Percentiles rank a stretch among this genome's conserved stretches.
Conservation (phyloP, 2,329 filamentous ascomycete species). For the Phialophora chinensis region DNA sequence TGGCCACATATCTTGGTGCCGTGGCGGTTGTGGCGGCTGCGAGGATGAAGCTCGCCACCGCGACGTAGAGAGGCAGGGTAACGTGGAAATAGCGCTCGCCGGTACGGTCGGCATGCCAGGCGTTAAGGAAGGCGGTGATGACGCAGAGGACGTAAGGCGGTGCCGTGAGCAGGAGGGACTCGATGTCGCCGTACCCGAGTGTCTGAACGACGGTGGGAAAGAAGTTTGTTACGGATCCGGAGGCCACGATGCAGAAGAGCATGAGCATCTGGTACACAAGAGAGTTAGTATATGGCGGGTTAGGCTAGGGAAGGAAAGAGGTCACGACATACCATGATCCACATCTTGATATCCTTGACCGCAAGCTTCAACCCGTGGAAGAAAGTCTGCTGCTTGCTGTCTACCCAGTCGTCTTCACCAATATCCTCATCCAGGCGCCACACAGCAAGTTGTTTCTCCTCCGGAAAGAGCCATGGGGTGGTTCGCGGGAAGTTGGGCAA, state of each 20-base stretch:
- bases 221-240: slow-evolving; percentile 69
- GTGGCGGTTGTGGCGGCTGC: slow-evolving; percentile 66
- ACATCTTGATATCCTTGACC: slow-evolving; percentile 65
- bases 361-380: slow-evolving; percentile 56
- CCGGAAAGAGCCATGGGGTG: slow-evolving; percentile 64
- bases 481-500: slow-evolving; percentile 72
- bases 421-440: slow-evolving; percentile 70
- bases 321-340: slow-evolving; percentile 56
- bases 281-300: neutral
- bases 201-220: slow-evolving; percentile 74
- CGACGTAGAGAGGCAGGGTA: slow-evolving; percentile 64
- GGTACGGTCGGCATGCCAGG: slow-evolving; percentile 64
- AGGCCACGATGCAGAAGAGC: slow-evolving; percentile 55
- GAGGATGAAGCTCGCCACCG: slow-evolving; percentile 70
- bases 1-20: slow-evolving; percentile 70
- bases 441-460: slow-evolving; percentile 63
- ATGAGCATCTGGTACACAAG: slow-evolving; percentile 54
- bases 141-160: slow-evolving; percentile 60
- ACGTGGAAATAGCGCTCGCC: slow-evolving; percentile 75
- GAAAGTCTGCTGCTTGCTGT: slow-evolving; percentile 57
- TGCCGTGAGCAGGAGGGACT: slow-evolving; percentile 55
- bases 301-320: neutral
- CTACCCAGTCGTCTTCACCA: slow-evolving; percentile 68
- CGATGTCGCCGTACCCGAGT: slow-evolving; percentile 68
- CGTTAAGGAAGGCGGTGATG: slow-evolving; percentile 67